These are phyloP conservation scores for Mariannaea elegans DNA, from an alignment of 2,329 filamentous ascomycete genomes.

Conservation along the genomic window DNA sequence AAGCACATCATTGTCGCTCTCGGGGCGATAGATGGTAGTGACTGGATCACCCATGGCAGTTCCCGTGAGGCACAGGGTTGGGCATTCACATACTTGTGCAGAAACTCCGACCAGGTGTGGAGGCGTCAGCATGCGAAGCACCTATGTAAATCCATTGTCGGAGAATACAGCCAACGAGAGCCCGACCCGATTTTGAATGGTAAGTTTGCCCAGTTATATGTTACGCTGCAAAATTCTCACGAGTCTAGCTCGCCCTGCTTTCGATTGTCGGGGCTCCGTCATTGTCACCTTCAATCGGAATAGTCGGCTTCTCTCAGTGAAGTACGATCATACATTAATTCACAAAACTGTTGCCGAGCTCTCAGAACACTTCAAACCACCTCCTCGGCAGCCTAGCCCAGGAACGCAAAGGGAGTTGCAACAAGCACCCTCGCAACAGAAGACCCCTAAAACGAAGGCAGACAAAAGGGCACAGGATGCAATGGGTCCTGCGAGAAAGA, in stretches of 20 bases:
- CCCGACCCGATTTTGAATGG: slow-evolving; percentile 56
- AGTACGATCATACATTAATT: slow-evolving; percentile 65
- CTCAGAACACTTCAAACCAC: slow-evolving; percentile 56
- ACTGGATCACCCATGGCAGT: slow-evolving; percentile 58
- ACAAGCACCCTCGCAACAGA: slow-evolving; percentile 16
- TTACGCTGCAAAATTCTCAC: not conserved
- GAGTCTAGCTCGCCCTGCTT: slow-evolving; percentile 61
- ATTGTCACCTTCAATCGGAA: slow-evolving; percentile 59
- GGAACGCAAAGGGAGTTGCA: slow-evolving; percentile 38
- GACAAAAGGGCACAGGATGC: slow-evolving; percentile 42
- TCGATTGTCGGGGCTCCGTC: slow-evolving; percentile 65
- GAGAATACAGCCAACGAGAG: slow-evolving; percentile 58
- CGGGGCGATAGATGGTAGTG: slow-evolving; percentile 56
- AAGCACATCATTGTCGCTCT: slow-evolving; percentile 57
- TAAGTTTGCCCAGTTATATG: slow-evolving; percentile 40
- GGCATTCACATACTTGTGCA: slow-evolving; percentile 64
- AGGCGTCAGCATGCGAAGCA: slow-evolving; percentile 55
- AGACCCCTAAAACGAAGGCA: slow-evolving; percentile 30
- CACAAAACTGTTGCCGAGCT: slow-evolving; percentile 64
- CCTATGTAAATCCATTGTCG: slow-evolving; percentile 52
- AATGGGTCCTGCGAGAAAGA: slow-evolving; percentile 39
- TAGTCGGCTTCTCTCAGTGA: slow-evolving; percentile 58
- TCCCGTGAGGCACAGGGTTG: slow-evolving; percentile 58
- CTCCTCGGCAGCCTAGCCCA: slow-evolving; percentile 46
- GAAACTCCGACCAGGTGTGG: slow-evolving; percentile 62